phyloP scores from a whole-genome alignment of 768 basidiomycete species.

The Nidula microcarpa region DNA sequence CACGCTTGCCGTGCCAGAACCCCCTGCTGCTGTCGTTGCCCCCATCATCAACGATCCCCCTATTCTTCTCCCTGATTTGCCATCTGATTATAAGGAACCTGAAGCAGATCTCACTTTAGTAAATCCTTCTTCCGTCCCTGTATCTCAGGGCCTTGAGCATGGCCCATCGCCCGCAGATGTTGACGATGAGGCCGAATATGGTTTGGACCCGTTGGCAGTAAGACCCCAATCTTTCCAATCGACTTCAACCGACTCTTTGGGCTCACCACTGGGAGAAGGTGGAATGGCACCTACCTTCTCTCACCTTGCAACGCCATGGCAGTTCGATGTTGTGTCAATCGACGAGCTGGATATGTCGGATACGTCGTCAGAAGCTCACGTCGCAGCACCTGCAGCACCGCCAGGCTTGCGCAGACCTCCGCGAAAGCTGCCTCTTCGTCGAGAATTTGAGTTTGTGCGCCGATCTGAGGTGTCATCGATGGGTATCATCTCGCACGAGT shows the following conservation, averaged over 20 bases:
- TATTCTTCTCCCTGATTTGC: background rate
- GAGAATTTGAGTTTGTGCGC: conserved; percentile 79
- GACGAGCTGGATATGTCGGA: conserved; percentile 83
- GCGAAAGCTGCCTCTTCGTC: conserved; percentile 65
- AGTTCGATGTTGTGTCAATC: conserved; percentile 71
- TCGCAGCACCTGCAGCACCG: conserved; percentile 33
- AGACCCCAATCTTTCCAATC: conserved; percentile 36
- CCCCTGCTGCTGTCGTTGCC: background rate
- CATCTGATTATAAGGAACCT: background rate
- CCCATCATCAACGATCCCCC: background rate
- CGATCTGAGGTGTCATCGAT: conserved; percentile 79
- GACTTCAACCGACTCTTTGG: conserved; percentile 51
- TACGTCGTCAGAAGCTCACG: conserved; percentile 55
- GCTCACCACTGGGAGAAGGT: conserved; percentile 31
- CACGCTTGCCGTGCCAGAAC: background rate
- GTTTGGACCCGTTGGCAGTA: conserved; percentile 4
- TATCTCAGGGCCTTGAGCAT: background rate
- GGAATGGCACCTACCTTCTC: conserved; percentile 33
- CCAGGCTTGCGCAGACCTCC: conserved; percentile 53
- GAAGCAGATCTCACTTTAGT: background rate
- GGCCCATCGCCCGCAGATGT: background rate
- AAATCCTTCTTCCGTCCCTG: background rate
- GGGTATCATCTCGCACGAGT: conserved; percentile 65
- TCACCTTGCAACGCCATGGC: conserved; percentile 44
- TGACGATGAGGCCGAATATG: background rate